Evolutionary conservation across 1,139 yeast genomes (phyloP), one percentile per base, ranked within the genome.

Genomic region (Hyphopichia wangnamkhiaoensis): DNA sequence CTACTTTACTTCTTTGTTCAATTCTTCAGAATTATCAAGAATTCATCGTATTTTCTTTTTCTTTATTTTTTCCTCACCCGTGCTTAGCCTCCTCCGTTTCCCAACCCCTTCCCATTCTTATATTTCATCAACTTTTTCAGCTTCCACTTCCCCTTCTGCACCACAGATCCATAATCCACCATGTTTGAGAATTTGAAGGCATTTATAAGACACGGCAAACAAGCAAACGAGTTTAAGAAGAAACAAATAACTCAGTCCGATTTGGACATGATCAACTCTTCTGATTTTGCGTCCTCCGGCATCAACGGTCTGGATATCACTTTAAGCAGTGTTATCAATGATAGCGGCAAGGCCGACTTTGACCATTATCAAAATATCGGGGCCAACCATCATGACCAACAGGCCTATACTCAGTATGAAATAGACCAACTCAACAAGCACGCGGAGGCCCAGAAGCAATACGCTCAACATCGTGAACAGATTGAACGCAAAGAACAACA

Each of bases 171-270:
- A 18, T 18, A n/a, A n/a, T 34, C 29, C 36, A 41, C 37, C 37
- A 72, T 73, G 77, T 71, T 72, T 58, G 74, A 68, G 73, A 85
- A 85, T 56, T 68, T 86, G 44, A 83, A 82, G 61, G 88, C 89
- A 50, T 84, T 86, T 57, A 86, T 87, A 44, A 81, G 95, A 52
- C 94, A 86, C 52, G 95, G 95, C 25, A 84, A 80, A 52, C 88
- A 85, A 56, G 94, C 94, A 45, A 68, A 67, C 50, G 75, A 70
- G 33, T 49, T 63, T 39, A 65, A 59, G 44, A 53, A 48, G 41
- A 61, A 56, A 49, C 27, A 15, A 17, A 10, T 30, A 4, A 19
- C 23, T n/a, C 24, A 18, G 13, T 5, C 24, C 3, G 33, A 30
- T 30, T 7, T 30, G 19, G 33, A 30, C n/a, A 18, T 18, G 6